A percentile compares a stretch with the other conserved stretches of the same genome.
Evolutionary conservation across 352 stramenopile genomes (phyloP).

Genomic region (Phytophthora uliginosa): DNA sequence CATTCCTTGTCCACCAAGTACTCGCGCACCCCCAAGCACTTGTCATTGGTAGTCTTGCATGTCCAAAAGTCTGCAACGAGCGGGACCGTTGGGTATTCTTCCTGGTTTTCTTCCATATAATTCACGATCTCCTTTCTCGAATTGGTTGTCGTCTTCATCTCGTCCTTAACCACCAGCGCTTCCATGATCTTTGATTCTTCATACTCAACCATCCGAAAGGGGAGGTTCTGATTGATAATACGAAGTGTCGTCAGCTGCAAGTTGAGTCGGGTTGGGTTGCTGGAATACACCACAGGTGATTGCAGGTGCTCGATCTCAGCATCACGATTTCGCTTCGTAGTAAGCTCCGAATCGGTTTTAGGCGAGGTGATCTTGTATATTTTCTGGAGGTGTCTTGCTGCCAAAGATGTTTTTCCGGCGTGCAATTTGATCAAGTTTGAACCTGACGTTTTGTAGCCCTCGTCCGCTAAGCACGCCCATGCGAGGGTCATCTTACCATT

Average conservation of each 20-base stretch:
- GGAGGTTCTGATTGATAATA: conserved; percentile 18
- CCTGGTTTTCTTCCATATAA: conserved; percentile 6
- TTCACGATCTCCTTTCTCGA: conserved; percentile 4
- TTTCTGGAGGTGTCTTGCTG: background rate
- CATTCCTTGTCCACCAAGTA: conserved; percentile 33
- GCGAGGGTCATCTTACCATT: background rate
- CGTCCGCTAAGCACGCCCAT: background rate
- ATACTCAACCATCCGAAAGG: conserved; percentile 8
- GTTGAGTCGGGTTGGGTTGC: conserved; percentile 8
- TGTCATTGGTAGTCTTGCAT: conserved; percentile 7
- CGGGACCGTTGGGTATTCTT: conserved; percentile 22
- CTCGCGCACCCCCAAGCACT: conserved; percentile 26
- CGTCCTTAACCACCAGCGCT: conserved; percentile 1
- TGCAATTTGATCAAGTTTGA: conserved; percentile 13
- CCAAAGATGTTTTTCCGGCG: conserved; percentile 5
- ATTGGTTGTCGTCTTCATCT: conserved; percentile 3
- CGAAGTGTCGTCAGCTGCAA: conserved; percentile 12
- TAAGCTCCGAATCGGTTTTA: conserved; percentile 3
- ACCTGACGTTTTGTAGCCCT: background rate
- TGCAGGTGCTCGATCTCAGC: conserved; percentile 12
- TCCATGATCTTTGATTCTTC: conserved; percentile 13
- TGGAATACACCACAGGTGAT: background rate
- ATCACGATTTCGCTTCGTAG: conserved; percentile 17
- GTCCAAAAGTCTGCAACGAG: conserved; percentile 3
- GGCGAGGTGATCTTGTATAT: conserved; percentile 4